A percentile compares a stretch with the other conserved stretches of the same genome.
phyloP scores from a whole-genome alignment of 495 filamentous ascomycete species.

The Lasiosphaeria miniovina region DNA sequence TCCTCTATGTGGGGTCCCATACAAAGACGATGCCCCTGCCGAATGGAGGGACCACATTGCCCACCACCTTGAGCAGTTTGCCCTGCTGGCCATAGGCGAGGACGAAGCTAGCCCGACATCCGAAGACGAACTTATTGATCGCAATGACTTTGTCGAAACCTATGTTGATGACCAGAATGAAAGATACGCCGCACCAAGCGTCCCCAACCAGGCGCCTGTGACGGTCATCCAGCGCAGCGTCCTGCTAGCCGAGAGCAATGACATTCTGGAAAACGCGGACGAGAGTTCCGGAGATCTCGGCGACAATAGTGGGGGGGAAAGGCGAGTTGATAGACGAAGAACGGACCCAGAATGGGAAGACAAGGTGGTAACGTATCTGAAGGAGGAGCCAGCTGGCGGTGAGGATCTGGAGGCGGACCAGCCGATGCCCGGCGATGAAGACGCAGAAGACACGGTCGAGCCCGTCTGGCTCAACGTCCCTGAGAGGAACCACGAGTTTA shows the following conservation, averaged over 20 bases:
- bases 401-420: no score
- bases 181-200: not conserved
- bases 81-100: conserved; percentile 16
- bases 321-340: no score
- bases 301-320: no score
- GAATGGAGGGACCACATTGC: conserved; percentile 15
- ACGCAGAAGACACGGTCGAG: not conserved
- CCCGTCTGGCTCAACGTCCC: conserved; percentile 1
- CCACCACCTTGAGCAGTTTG: conserved; percentile 22
- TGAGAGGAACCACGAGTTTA: conserved; percentile 1
- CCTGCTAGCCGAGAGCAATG: no score
- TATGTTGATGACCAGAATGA: not conserved
- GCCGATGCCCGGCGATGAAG: no score
- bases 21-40: not conserved
- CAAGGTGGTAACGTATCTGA: no score
- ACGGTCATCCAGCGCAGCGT: no score
- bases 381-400: no score
- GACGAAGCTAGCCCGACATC: not conserved
- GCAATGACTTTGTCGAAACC: not conserved
- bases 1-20: not conserved
- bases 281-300: no score
- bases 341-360: no score
- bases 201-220: not conserved
- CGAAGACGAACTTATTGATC: not conserved
- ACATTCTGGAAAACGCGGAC: no score